phyloP scores from a whole-genome alignment of 345 rosid species.

The Rhizophora apiculata region DNA sequence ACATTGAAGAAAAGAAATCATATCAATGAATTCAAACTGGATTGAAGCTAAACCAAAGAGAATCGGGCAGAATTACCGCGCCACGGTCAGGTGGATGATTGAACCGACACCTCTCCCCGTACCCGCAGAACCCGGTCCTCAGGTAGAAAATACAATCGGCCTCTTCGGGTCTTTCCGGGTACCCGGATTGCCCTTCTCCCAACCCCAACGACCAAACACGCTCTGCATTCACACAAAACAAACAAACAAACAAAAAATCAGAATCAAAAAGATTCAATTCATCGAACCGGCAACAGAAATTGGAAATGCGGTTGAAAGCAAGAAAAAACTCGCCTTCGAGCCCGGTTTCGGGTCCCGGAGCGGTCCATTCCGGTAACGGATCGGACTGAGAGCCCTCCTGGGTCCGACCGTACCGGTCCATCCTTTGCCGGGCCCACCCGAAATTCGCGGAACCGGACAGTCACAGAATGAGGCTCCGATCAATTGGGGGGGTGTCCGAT shows the following conservation, averaged over 20 bases:
- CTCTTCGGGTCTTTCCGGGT: slow-evolving; percentile 76
- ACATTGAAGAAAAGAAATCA: neutral
- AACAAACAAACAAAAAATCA: slow-evolving; percentile 20
- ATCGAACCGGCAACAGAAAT: neutral
- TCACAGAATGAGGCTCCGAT: slow-evolving; percentile 32
- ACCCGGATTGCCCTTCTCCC: slow-evolving; percentile 49
- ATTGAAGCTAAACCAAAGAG: neutral
- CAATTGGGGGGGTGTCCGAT: slow-evolving; percentile 20
- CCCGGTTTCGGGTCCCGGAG: slow-evolving; percentile 55
- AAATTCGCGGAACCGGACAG: slow-evolving; percentile 22
- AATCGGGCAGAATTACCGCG: slow-evolving; percentile 41
- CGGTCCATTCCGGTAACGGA: slow-evolving; percentile 72
- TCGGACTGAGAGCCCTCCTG: slow-evolving; percentile 60
- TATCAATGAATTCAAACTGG: neutral
- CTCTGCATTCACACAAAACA: slow-evolving; percentile 48
- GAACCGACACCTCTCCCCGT: slow-evolving; percentile 85
- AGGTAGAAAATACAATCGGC: slow-evolving; percentile 76
- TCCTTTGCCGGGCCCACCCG: slow-evolving; percentile 22
- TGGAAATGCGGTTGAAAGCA: slow-evolving; percentile 22
- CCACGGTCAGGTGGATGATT: slow-evolving; percentile 86
- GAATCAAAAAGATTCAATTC: slow-evolving; percentile 28
- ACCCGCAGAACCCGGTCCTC: slow-evolving; percentile 80
- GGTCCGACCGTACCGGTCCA: slow-evolving; percentile 68
- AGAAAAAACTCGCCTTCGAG: slow-evolving; percentile 50
- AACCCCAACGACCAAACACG: slow-evolving; percentile 64